Conservation (phyloP, 768 basidiomycete genomes). For the Macrocybe gigantea region DNA sequence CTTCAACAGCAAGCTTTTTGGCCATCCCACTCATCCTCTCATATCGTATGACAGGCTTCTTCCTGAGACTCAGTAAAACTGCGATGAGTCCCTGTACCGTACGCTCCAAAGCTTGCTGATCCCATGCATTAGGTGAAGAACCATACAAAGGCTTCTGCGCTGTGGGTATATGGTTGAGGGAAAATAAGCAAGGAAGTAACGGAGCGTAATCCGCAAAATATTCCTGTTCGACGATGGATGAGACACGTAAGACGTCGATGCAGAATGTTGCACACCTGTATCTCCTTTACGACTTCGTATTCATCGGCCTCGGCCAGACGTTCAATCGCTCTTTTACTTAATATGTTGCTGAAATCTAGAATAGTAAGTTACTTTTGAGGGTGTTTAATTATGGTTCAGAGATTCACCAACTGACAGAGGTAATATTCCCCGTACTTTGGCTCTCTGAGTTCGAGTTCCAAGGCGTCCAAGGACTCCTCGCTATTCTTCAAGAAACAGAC, state of each 20-base stretch:
- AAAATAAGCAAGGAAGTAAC: conserved; percentile 80
- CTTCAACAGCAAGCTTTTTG: conserved; percentile 79
- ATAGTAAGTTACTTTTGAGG: conserved; percentile 13
- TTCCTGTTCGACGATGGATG: conserved; percentile 50
- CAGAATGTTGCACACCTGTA: conserved; percentile 63
- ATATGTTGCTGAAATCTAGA: conserved; percentile 90
- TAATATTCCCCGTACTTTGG: conserved; percentile 98
- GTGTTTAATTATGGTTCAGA: conserved; percentile 20
- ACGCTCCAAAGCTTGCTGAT: conserved; percentile 66
- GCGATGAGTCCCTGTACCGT: conserved; percentile 78
- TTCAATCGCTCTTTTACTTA: conserved; percentile 89
- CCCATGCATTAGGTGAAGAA: conserved; percentile 67
- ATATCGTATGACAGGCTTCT: conserved; percentile 91
- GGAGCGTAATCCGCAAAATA: conserved; percentile 97
- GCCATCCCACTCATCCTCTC: conserved; percentile 93
- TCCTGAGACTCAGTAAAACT: conserved; percentile 89
- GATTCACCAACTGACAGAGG: conserved; percentile 91
- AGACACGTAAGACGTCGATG: neutral
- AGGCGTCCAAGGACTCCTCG: conserved; percentile 75
- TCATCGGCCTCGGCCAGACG: conserved; percentile 91
- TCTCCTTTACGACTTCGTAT: conserved; percentile 93
- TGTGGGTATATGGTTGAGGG: conserved; percentile 72
- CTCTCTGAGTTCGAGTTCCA: conserved; percentile 79
- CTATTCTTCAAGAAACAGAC: conserved; percentile 87
- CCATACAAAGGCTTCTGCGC: conserved; percentile 64